Percentiles rank a stretch among this genome's conserved stretches.
These are phyloP conservation scores for Beta vulgaris DNA, from an alignment of 148 eudicot genomes.

Conservation along the genomic window DNA sequence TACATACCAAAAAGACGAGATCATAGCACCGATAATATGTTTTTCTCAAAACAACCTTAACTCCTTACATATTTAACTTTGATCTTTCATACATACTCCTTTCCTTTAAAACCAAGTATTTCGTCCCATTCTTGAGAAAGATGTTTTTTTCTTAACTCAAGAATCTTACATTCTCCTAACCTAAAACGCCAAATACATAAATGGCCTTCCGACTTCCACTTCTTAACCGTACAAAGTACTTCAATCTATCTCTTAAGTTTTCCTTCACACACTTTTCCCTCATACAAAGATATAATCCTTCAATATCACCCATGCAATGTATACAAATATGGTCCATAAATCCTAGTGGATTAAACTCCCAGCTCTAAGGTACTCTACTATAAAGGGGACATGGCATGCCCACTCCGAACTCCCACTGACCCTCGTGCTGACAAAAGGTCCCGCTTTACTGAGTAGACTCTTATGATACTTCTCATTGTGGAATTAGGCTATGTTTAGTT, in stretches of 20 bases:
- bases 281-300: background rate
- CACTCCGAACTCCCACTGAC: too few relatives aligned
- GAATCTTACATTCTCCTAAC: background rate
- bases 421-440: too few relatives aligned
- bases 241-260: background rate
- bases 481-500: too few relatives aligned
- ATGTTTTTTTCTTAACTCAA: background rate
- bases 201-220: too few relatives aligned
- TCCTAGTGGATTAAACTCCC: too few relatives aligned
- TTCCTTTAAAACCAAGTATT: background rate
- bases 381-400: too few relatives aligned
- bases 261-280: background rate
- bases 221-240: background rate
- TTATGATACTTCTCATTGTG: too few relatives aligned
- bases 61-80: background rate
- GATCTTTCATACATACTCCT: background rate
- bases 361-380: too few relatives aligned
- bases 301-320: too few relatives aligned
- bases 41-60: background rate
- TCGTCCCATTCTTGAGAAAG: background rate
- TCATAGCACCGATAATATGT: background rate
- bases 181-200: too few relatives aligned
- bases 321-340: too few relatives aligned
- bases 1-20: background rate
- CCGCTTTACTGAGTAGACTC: too few relatives aligned